Base-by-base conservation (phyloP, 2,329 filamentous ascomycete species). In the Graphilbum ipis-grandicollis region DNA sequence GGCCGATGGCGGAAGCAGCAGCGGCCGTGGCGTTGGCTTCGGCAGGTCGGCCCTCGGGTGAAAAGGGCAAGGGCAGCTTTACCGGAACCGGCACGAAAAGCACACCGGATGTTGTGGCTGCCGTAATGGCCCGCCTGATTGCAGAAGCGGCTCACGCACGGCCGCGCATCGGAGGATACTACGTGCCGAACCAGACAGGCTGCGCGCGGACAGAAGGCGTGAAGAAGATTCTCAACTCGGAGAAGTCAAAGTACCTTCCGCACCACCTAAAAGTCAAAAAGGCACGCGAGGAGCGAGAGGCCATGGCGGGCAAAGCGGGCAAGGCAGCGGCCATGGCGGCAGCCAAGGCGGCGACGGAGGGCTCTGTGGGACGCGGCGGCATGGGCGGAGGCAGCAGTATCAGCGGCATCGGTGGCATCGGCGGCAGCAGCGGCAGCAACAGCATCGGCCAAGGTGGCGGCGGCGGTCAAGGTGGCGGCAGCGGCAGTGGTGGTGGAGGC, bases 171-270 rank as follows among this genome's bases (percentile, higher is more conserved):
- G 64, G 66, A 23, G 74, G 72, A 17, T 77, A 77, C 49, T 96
- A 94, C 51, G 82, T 94, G 30, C 75, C 82, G 0, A 98, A 94
- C 46, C 43, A 67, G 1, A 84, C 84, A 9, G 90, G 90, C 25
- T 81, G 75, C 47, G 90, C 90, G 39, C 74, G 90, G 39, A 94
- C 90, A 0, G 86, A 98, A 59, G 86, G 85, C 21, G 76, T 85
- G 49, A 88, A 92, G 63, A 93, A 88, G 63, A 96, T 98, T 39
- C 69, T 93, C 43, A 92, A 98, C 54, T 83, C 84, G 0, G 90
- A 98, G 55, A 98, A 98, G 62, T 93, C 86, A 21, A 93, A 94
- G 53, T 98, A 98, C 52, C 68, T 98, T 8, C 90, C 90, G 30
- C 90, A 98, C 63, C 86, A 93, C 45, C 90, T 98, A 59, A 93